phyloP scores from a whole-genome alignment of 257 asterid genomes.

The Cordia subcordata region DNA sequence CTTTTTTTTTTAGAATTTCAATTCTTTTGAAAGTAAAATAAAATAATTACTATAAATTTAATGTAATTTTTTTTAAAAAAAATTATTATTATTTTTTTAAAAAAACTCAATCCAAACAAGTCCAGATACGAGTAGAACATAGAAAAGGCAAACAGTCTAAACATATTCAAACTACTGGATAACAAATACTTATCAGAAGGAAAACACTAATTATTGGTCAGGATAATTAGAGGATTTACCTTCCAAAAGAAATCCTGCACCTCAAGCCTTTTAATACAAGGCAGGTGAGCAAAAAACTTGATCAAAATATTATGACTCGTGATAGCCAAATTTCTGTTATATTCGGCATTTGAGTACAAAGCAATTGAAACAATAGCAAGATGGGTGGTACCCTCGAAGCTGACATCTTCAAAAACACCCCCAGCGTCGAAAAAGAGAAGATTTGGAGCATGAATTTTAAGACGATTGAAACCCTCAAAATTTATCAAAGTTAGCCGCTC shows the following conservation, averaged over 20 bases:
- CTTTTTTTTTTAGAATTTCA: no score
- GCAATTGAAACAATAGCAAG: slow-evolving; percentile 84
- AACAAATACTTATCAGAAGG: not conserved
- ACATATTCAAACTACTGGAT: not conserved
- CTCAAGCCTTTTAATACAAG: slow-evolving; percentile 89
- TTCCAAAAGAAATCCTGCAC: slow-evolving; percentile 88
- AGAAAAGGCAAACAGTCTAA: no score
- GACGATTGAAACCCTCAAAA: slow-evolving; percentile 78
- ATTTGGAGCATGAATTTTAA: slow-evolving; percentile 77
- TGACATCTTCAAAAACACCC: slow-evolving; percentile 82
- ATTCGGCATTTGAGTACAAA: slow-evolving; percentile 53
- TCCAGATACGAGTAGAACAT: no score
- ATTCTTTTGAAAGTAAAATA: no score
- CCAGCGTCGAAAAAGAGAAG: slow-evolving; percentile 91
- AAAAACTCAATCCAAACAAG: no score
- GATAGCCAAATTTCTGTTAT: slow-evolving; percentile 39
- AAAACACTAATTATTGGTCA: no score
- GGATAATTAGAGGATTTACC: slow-evolving; percentile 57
- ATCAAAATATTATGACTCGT: slow-evolving; percentile 69
- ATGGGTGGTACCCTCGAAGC: slow-evolving; percentile 55
- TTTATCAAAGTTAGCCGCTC: slow-evolving; percentile 90
- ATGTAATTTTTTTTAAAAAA: no score
- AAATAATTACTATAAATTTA: no score
- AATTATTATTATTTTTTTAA: no score
- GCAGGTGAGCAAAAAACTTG: slow-evolving; percentile 72